These are phyloP conservation scores for Ceratocystis alfenasii DNA, from an alignment of 2,329 filamentous ascomycete species.

Conservation along the genomic window DNA sequence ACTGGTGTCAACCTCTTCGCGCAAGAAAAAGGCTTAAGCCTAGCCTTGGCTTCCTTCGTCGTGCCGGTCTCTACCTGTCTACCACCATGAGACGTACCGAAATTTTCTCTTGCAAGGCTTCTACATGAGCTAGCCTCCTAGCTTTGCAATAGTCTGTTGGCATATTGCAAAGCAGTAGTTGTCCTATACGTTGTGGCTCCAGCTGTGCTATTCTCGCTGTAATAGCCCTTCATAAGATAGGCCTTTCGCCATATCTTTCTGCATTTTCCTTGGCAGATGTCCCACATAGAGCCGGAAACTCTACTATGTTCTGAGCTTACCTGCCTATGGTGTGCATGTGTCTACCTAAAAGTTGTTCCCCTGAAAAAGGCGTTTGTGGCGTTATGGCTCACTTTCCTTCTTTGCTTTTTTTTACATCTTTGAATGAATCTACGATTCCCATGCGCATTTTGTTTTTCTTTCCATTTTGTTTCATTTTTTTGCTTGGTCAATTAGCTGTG, in stretches of 20 bases:
- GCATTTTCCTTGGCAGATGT: background rate
- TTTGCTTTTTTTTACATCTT: background rate
- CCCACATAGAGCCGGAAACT: background rate
- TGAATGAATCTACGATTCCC: conserved; percentile 4
- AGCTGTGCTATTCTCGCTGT: background rate
- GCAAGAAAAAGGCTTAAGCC: conserved; percentile 43
- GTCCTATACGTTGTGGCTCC: background rate
- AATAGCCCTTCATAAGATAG: background rate
- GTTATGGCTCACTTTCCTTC: conserved; percentile 3
- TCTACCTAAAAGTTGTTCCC: conserved; percentile 8
- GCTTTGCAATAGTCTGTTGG: background rate
- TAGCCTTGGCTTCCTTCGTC: background rate
- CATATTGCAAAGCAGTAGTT: background rate
- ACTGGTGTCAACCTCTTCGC: conserved; percentile 51
- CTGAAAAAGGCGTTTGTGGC: conserved; percentile 11
- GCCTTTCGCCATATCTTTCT: background rate
- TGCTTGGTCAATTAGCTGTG: background rate
- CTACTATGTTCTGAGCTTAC: background rate
- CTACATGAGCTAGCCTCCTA: background rate
- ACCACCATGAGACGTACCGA: background rate
- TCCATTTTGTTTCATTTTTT: background rate
- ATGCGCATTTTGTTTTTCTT: background rate
- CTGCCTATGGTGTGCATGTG: background rate
- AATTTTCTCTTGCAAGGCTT: background rate
- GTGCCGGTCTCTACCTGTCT: background rate